A percentile compares a stretch with the other conserved stretches of the same genome.
phyloP scores from a whole-genome alignment of 108 stramenopile species.

The Nitzschia sp. region DNA sequence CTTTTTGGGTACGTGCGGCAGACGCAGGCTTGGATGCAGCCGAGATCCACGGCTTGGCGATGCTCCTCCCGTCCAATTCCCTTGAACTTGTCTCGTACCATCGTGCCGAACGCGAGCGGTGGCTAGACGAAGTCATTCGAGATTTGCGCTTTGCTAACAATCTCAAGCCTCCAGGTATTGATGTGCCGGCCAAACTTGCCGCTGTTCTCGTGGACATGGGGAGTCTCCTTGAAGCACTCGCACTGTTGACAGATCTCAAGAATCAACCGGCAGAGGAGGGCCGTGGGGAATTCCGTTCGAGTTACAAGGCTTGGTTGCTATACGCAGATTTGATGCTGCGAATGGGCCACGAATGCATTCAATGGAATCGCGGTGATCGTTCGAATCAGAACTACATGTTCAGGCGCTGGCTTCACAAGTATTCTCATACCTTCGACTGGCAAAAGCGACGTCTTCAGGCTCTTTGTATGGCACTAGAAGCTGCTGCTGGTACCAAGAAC shows the following conservation, averaged over 20 bases:
- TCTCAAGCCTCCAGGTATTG: conserved; percentile 73
- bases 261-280: conserved; percentile 21
- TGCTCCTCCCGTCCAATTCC: conserved; percentile 11
- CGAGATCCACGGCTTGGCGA: conserved; percentile 36
- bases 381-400: conserved; percentile 73
- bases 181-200: conserved; percentile 78
- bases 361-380: conserved; percentile 56
- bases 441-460: conserved; percentile 78
- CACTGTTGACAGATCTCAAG: conserved; percentile 77
- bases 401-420: conserved; percentile 80
- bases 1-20: conserved; percentile 78
- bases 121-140: conserved; percentile 68
- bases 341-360: conserved; percentile 75
- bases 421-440: conserved; percentile 78
- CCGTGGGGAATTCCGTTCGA: conserved; percentile 50
- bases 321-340: conserved; percentile 85
- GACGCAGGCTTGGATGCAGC: conserved; percentile 68
- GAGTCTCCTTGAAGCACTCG: conserved; percentile 62
- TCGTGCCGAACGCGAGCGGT: conserved; percentile 44
- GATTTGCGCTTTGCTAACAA: conserved; percentile 72
- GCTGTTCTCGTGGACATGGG: conserved; percentile 67
- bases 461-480: conserved; percentile 72
- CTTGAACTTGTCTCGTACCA: conserved; percentile 24
- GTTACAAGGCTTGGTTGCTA: conserved; percentile 71
- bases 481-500: conserved; percentile 64